Evolutionary conservation across 192 early-diverging fungal genomes (phyloP).

Genomic region (Obelidium mucronatum): DNA sequence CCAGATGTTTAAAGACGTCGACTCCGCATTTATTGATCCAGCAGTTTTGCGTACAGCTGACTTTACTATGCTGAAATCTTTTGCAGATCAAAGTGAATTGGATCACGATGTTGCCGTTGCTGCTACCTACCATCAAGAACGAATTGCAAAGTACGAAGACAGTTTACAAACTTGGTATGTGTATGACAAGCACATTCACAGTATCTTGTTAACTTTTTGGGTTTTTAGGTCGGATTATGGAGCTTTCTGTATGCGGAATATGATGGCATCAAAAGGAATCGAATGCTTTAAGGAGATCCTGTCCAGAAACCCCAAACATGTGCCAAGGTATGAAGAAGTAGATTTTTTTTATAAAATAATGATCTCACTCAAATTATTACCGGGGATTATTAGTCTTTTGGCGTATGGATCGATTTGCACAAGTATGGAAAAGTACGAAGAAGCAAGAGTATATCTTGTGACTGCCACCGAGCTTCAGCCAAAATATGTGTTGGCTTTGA

Average conservation of each 20-base stretch:
- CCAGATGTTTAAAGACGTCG: conserved; percentile 51
- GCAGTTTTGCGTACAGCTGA: conserved; percentile 49
- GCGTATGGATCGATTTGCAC: conserved; percentile 58
- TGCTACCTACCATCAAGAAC: conserved; percentile 59
- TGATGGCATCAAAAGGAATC: conserved; percentile 50
- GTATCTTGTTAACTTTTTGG: no score
- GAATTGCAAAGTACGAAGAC: conserved; percentile 65
- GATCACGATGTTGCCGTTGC: conserved; percentile 47
- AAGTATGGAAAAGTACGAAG: conserved; percentile 54
- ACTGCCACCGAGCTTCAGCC: conserved; percentile 57
- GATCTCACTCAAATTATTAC: neutral
- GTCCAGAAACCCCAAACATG: conserved; percentile 57
- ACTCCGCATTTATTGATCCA: conserved; percentile 41
- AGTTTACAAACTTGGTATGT: conserved; percentile 59
- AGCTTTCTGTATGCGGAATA: conserved; percentile 57
- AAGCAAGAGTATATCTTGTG: conserved; percentile 60
- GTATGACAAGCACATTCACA: no score
- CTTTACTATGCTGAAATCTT: conserved; percentile 52
- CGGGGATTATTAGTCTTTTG: conserved; percentile 46
- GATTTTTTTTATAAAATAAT: conserved; percentile 27
- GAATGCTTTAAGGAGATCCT: conserved; percentile 67
- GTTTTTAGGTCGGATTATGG: conserved; percentile 63
- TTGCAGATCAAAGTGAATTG: conserved; percentile 59
- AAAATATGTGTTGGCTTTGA: conserved; percentile 52
- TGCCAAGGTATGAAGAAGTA: no score